phyloP scores from a whole-genome alignment of 176 grass and related monocot species.

The Bromus sterilis region DNA sequence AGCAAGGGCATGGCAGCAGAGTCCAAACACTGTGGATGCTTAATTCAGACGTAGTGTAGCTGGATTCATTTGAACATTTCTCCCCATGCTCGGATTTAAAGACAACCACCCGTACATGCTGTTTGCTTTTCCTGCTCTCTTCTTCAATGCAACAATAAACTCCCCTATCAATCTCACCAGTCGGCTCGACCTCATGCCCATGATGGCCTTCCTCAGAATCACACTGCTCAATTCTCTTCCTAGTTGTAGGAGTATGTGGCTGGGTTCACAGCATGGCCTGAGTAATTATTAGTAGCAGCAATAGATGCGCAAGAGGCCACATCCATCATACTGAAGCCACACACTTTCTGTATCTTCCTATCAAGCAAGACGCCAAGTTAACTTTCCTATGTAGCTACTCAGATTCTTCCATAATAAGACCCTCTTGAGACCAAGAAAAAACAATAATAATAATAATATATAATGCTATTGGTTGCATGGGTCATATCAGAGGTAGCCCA shows the following conservation, averaged over 20 bases:
- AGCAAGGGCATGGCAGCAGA: not conserved
- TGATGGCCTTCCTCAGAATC: not conserved
- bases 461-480: not conserved
- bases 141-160: not conserved
- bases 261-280: too few relatives aligned
- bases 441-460: too few relatives aligned
- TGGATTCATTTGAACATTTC: too few relatives aligned
- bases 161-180: not conserved
- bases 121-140: not conserved
- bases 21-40: not conserved
- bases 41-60: not conserved
- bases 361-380: not conserved
- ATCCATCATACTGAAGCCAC: not conserved
- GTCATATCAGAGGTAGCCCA: constrained; percentile 22
- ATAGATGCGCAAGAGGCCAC: not conserved
- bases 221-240: not conserved
- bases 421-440: not conserved
- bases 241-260: too few relatives aligned
- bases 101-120: not conserved
- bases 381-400: not conserved
- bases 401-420: not conserved
- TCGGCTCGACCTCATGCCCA: not conserved
- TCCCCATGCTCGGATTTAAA: not conserved
- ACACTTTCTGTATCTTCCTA: not conserved
- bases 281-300: too few relatives aligned